Evolutionary conservation across 1,284 basidiomycete species (phyloP).

Genomic region (Abortiporus biennis): DNA sequence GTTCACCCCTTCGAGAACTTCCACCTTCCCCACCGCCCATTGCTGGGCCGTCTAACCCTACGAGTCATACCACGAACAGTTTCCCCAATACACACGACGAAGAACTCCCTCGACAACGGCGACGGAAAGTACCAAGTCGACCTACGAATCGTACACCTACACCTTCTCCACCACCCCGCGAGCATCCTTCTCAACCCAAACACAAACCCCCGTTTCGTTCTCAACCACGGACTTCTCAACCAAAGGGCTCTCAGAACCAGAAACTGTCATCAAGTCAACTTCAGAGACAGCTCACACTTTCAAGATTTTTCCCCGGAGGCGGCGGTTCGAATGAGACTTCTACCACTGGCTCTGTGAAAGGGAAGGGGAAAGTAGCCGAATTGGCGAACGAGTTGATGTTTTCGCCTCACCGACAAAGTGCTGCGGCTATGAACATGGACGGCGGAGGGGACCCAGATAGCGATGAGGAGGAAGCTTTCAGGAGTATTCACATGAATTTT

Average conservation of each 20-base stretch:
- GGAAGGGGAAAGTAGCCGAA: not conserved
- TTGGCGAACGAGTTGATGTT: slow-evolving; percentile 7
- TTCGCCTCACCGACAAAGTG: slow-evolving; percentile 8
- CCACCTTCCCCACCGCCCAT: slow-evolving; percentile 16
- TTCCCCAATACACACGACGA: slow-evolving; percentile 32
- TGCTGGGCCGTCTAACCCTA: no score
- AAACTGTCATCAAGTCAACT: no score
- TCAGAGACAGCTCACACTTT: not conserved
- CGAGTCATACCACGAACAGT: no score
- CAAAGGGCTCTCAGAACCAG: no score
- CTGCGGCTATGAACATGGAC: slow-evolving; percentile 3
- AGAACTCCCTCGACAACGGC: slow-evolving; percentile 38
- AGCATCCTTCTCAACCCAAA: slow-evolving; percentile 1
- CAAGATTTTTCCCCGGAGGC: slow-evolving; percentile 5
- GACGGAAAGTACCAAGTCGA: slow-evolving; percentile 25
- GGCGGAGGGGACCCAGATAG: slow-evolving; percentile 8
- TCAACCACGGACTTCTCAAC: no score
- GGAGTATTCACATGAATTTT: no score
- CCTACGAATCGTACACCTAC: slow-evolving; percentile 20
- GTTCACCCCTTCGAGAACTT: slow-evolving; percentile 21
- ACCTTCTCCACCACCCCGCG: slow-evolving; percentile 16
- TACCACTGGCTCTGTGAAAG: slow-evolving; percentile 1
- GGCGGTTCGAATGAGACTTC: slow-evolving; percentile 9
- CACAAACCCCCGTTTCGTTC: slow-evolving; percentile 18
- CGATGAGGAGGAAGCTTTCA: slow-evolving; percentile 9